phyloP scores from a whole-genome alignment of 345 rosid genomes.

The Citropsis articulata region DNA sequence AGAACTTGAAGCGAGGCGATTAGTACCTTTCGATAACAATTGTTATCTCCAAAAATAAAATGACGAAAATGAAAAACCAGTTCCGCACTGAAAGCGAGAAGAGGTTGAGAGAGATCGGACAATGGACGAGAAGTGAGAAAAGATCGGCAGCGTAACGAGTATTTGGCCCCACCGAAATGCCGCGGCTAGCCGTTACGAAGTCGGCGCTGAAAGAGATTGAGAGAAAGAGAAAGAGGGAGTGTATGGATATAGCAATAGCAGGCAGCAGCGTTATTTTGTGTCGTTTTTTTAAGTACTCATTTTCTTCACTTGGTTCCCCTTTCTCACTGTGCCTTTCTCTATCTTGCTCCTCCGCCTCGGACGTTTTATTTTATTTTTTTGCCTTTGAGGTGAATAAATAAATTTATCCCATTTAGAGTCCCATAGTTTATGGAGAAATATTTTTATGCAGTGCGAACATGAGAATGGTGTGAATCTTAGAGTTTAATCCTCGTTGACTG shows the following conservation, averaged over 20 bases:
- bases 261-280: conserved; percentile 1
- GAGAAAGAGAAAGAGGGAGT: neutral
- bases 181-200: conserved; percentile 42
- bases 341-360: neutral
- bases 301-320: neutral
- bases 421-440: neutral
- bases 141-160: conserved; percentile 11
- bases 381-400: neutral
- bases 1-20: neutral
- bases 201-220: conserved; percentile 34
- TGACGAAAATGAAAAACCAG: conserved; percentile 1
- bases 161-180: conserved; percentile 29
- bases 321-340: neutral
- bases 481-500: neutral
- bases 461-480: neutral
- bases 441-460: neutral
- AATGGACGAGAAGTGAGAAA: neutral
- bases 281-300: conserved; percentile 2
- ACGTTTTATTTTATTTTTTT: neutral
- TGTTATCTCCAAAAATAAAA: neutral
- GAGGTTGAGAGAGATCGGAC: conserved; percentile 8
- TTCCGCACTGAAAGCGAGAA: conserved; percentile 1
- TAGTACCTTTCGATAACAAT: conserved; percentile 15
- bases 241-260: neutral
- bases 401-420: conserved; percentile 1